Base-by-base conservation (phyloP, 1,139 yeast species). In the Pneumocystis oryctolagi region DNA sequence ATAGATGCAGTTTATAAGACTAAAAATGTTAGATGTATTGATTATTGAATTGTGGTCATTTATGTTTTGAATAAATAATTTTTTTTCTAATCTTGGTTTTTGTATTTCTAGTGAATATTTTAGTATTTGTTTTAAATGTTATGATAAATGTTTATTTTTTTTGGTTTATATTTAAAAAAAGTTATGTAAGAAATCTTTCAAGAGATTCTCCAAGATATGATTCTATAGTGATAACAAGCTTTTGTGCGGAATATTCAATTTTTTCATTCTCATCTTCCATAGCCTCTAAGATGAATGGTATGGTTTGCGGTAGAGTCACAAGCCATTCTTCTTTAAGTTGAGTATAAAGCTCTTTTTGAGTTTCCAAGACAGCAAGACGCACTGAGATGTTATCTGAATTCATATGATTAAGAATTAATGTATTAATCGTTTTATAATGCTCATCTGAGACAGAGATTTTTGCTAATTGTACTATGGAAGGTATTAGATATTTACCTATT, bases 281-380 rank as follows among this genome's bases (percentile, higher is more conserved):
- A 66, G 94, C 77, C 75, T 92, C 99, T 5, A 97, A 97, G 73
- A 92, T 88, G 67, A 89, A 81, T 58, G 99, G 99, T 66, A 94
- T 95, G 70, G 92, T 80, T 71, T 92, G 96, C 32, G 98, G 98
- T 71, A 92, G 80, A 78, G 87, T 80, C 53, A 85, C 77, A 67
- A 92, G 81, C 98, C 98, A 92, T 73, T 85, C 89, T 71, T 92
- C 97, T 62, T 97, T 97, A 72, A 89, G 84, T 77, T 87, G 87
- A 68, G 87, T 87, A 80, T 89, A 92, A 57, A 92, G 82, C 32
- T 83, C 79, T 75, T 88, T 88, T 74, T 90, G 80, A 1, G 88
- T 79, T 72, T 85, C 83, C 62, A 89, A 81, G 37, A 96, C 83
- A 78, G 66, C 58, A 47, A 67, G 64, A 60, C 68, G 65, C 47